Conservation (phyloP, 2,329 filamentous ascomycete species). For the Monilinia laxa region DNA sequence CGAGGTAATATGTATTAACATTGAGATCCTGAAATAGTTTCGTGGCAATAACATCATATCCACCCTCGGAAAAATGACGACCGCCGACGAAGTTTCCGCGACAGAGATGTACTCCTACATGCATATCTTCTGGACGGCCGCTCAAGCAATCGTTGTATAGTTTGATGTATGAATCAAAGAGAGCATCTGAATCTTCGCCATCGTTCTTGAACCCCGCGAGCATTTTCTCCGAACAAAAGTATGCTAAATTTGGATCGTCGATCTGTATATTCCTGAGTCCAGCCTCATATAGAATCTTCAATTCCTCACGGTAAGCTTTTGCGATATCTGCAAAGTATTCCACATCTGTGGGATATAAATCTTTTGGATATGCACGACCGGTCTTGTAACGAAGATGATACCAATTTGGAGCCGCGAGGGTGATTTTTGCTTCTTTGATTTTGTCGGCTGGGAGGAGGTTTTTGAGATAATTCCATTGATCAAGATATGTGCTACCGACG, state of each 20-base stretch:
- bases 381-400: constrained; percentile 64
- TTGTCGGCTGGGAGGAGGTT: constrained; percentile 57
- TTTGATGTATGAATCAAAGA: constrained; percentile 72
- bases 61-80: constrained; percentile 64
- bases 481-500: constrained; percentile 48
- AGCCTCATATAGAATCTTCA: constrained; percentile 53
- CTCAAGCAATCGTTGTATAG: constrained; percentile 72
- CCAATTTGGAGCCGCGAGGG: constrained; percentile 65
- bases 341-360: constrained; percentile 51
- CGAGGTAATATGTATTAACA: constrained; percentile 67
- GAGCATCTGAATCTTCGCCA: constrained; percentile 65
- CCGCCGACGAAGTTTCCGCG: constrained; percentile 65
- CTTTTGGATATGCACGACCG: constrained; percentile 51
- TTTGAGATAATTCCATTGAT: constrained; percentile 61
- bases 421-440: constrained; percentile 67
- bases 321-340: constrained; percentile 57
- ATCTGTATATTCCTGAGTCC: constrained; percentile 55
- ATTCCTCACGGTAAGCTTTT: constrained; percentile 52
- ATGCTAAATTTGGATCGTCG: constrained; percentile 60
- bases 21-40: constrained; percentile 64
- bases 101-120: constrained; percentile 76
- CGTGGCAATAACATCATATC: constrained; percentile 65
- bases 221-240: constrained; percentile 74
- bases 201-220: constrained; percentile 68
- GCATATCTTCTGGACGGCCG: constrained; percentile 65